Evolutionary conservation across 2,329 filamentous ascomycete genomes (phyloP), one percentile per base, ranked within the genome.

Genomic region (Alternaria hordeiaustralica): DNA sequence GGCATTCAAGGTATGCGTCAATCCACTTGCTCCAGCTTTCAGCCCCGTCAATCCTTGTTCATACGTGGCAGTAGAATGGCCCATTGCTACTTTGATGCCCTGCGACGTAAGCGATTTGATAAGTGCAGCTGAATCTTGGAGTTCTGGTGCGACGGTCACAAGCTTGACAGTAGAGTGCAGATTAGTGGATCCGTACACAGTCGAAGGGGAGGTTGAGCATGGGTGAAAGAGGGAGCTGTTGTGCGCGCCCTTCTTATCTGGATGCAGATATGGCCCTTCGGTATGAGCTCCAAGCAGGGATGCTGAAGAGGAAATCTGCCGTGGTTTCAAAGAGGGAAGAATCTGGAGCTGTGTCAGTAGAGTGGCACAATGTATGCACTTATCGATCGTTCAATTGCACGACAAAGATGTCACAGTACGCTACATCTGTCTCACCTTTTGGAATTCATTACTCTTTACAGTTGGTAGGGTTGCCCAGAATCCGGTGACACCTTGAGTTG

Each of bases 1-100:
- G 46, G 84, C 85, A 68, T 88, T 87, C 46, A 87, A 80, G 0
- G 83, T 84, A 70, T 88, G 86, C 1, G 86, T 88, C 2, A 88
- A 73, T 45, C 82, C 80, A 43, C 78, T 85, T 28, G 86, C 86
- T 21, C 86, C 86, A 25, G 82, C 82, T 30, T 75, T 62, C 10
- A 87, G 69, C 5, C 82, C 86, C 12, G 73, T 61, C 3, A 84
- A 67, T 5, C 85, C 86, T 47, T 84, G 70, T 11, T 80, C 72
- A 69, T 83, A 84, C 7, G 80, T 82, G 9, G 85, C 85, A n/a
- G 79, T 80, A 11, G 81, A 83, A 73, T 88, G 86, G 33, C 84
- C 84, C 47, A 86, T 79, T 15, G 84, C 84, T 46, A 86, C 83
- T 50, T 74, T 75, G 63, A 84, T 82, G 50, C 78, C 79, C 53